A percentile compares a stretch with the other conserved stretches of the same genome.
These are phyloP conservation scores for Yamadazyma sp. DNA, from an alignment of 805 yeast species.

Conservation along the genomic window DNA sequence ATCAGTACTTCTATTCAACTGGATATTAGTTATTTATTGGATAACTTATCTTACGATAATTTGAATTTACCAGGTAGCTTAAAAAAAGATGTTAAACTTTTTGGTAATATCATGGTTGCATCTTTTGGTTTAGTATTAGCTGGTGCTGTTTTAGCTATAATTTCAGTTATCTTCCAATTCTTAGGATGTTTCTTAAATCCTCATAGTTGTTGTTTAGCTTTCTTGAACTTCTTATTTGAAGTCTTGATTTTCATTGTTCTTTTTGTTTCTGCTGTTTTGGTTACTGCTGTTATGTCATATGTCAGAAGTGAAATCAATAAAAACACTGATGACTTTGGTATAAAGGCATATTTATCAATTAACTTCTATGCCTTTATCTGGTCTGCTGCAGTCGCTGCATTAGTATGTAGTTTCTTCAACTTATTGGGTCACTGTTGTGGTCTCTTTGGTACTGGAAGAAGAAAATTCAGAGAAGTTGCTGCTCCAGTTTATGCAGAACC, in stretches of 20 bases:
- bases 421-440: conserved; percentile 43
- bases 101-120: conserved; percentile 50
- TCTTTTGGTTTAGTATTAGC: conserved; percentile 47
- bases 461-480: conserved; percentile 20
- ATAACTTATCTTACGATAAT: conserved; percentile 23
- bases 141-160: conserved; percentile 36
- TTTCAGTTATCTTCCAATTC: conserved; percentile 46
- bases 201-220: conserved; percentile 43
- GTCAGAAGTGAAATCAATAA: conserved; percentile 52
- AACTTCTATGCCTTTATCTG: conserved; percentile 60
- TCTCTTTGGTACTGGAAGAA: conserved; percentile 30
- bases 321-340: conserved; percentile 47
- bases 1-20: conserved; percentile 20
- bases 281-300: conserved; percentile 59
- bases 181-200: conserved; percentile 41
- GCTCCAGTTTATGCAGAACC: conserved; percentile 14
- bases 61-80: conserved; percentile 55
- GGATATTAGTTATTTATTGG: conserved; percentile 20
- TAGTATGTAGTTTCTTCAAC: conserved; percentile 28
- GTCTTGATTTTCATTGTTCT: conserved; percentile 45
- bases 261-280: conserved; percentile 48
- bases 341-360: conserved; percentile 48
- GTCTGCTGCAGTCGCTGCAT: conserved; percentile 54
- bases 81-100: conserved; percentile 40
- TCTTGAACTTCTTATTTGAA: conserved; percentile 43